Conservation (phyloP, 495 filamentous ascomycete genomes). For the Tuber indicum region DNA sequence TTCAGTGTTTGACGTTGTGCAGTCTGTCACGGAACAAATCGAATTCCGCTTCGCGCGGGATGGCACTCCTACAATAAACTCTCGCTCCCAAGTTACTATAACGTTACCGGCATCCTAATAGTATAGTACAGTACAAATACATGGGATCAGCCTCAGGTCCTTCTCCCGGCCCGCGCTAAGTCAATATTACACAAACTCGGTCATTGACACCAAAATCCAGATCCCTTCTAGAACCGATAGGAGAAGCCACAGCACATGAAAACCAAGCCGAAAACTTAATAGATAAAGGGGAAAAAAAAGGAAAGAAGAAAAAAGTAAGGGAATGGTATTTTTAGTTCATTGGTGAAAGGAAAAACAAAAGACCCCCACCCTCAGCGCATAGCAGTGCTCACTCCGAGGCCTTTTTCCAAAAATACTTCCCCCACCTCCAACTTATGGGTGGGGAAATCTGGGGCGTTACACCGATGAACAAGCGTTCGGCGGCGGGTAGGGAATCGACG, state of each 20-base stretch:
- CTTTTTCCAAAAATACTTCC: constrained; percentile 29
- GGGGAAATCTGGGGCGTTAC: constrained; percentile 24
- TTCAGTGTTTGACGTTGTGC: neutral
- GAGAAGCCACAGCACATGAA: neutral
- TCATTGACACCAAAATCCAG: neutral
- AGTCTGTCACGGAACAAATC: too few relatives aligned
- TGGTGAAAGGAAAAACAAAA: neutral
- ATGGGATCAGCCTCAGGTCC: neutral
- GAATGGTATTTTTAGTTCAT: neutral
- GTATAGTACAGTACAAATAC: neutral
- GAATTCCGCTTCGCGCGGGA: neutral
- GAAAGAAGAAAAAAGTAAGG: neutral
- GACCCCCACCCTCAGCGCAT: neutral
- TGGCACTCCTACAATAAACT: neutral
- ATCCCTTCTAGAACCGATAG: neutral
- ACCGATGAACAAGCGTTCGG: constrained; percentile 24
- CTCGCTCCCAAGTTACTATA: neutral
- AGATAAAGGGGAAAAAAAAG: neutral
- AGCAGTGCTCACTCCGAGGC: constrained; percentile 11
- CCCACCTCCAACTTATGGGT: constrained; percentile 32
- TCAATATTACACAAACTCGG: neutral
- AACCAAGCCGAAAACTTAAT: neutral
- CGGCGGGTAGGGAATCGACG: constrained; percentile 27
- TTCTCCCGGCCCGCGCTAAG: neutral
- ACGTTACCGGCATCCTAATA: neutral